Evolutionary conservation across 2,329 filamentous ascomycete species (phyloP).

Genomic region (Phialophora chinensis): DNA sequence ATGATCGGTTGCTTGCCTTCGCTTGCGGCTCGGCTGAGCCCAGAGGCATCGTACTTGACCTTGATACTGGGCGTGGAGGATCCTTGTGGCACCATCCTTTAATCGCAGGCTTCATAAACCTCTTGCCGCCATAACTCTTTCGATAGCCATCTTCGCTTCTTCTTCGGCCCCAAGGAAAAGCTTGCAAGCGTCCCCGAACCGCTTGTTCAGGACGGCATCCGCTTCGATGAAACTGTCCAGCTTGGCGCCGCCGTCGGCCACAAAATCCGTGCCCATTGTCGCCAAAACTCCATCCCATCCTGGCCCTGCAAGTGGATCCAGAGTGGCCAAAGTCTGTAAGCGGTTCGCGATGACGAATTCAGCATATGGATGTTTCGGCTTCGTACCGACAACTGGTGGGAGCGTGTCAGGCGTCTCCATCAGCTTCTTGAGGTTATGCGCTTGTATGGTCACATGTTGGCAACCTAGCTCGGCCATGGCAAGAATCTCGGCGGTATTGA

Average conservation of each 20-base stretch:
- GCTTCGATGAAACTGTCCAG: not conserved
- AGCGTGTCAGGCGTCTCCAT: not conserved
- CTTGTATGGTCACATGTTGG: slow-evolving; percentile 17
- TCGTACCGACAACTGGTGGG: not conserved
- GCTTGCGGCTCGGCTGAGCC: not conserved
- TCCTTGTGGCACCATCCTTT: not conserved
- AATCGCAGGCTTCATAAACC: not conserved
- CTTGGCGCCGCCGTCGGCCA: not conserved
- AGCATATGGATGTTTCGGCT: not conserved
- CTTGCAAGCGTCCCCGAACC: not conserved
- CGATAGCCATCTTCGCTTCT: not conserved
- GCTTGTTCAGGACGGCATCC: not conserved
- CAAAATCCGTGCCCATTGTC: not conserved
- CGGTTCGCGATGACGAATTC: not conserved
- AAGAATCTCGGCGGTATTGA: slow-evolving; percentile 18
- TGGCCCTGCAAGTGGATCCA: not conserved
- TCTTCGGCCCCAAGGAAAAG: not conserved
- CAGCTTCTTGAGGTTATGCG: slow-evolving; percentile 13
- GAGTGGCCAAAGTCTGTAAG: not conserved
- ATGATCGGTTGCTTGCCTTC: not conserved
- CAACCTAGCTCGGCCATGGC: slow-evolving; percentile 22
- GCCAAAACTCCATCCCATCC: slow-evolving; percentile 1
- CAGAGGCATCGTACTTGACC: not conserved
- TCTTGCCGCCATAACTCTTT: not conserved
- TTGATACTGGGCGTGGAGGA: not conserved